These are phyloP conservation scores for Axilococcus clingmanii DNA, from an alignment of 139 green algal species.

Conservation along the genomic window DNA sequence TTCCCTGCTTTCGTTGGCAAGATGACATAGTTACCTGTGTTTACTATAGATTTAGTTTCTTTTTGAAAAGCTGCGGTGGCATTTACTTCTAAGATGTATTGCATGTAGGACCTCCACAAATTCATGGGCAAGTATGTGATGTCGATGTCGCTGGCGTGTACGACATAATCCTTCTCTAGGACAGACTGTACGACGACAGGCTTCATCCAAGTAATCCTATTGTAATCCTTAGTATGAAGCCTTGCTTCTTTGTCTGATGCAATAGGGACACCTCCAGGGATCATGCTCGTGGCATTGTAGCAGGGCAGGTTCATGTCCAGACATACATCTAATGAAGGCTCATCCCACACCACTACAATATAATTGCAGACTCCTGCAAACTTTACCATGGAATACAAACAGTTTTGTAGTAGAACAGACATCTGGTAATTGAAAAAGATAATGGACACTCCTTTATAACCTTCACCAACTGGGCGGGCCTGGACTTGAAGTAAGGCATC, in stretches of 20 bases:
- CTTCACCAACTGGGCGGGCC: too few relatives aligned
- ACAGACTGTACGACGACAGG: background rate
- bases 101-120: slow-evolving; percentile 5
- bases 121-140: slow-evolving; percentile 3
- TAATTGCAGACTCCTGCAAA: slow-evolving; percentile 2
- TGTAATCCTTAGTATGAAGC: slow-evolving; percentile 1
- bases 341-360: slow-evolving; percentile 7
- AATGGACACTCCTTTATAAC: too few relatives aligned
- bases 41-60: slow-evolving; percentile 5
- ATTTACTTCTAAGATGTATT: background rate
- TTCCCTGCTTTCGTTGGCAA: background rate
- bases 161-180: background rate
- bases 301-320: slow-evolving; percentile 7
- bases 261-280: background rate
- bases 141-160: slow-evolving; percentile 7
- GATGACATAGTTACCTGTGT: slow-evolving; percentile 11
- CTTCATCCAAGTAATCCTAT: slow-evolving; percentile 5
- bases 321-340: slow-evolving; percentile 2
- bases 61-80: slow-evolving; percentile 5
- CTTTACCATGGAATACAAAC: slow-evolving; percentile 3
- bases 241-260: background rate
- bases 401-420: slow-evolving; percentile 13
- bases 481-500: too few relatives aligned
- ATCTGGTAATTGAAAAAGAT: too few relatives aligned
- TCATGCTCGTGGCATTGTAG: background rate